These are phyloP conservation scores for Nicotiana tomentosiformis DNA, from an alignment of 257 asterid genomes.

Conservation along the genomic window DNA sequence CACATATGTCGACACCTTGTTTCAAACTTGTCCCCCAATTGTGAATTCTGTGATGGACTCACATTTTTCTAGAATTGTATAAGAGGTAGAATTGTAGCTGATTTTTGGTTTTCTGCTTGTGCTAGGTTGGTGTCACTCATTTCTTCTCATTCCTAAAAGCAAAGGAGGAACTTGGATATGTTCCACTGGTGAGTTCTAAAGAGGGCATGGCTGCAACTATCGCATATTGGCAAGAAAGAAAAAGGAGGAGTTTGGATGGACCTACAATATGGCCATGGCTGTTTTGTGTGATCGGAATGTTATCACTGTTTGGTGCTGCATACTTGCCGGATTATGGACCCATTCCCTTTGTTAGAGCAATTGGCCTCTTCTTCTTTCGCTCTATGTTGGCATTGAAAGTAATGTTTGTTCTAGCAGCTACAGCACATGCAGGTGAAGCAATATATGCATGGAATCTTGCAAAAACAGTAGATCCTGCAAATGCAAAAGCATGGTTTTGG, in stretches of 20 bases:
- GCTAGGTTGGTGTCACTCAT: slow-evolving; percentile 90
- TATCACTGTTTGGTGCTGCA: slow-evolving; percentile 55
- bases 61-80: not conserved
- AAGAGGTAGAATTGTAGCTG: not conserved
- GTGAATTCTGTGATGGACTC: not conserved
- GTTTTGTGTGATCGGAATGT: slow-evolving; percentile 53
- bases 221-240: slow-evolving; percentile 72
- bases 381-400: slow-evolving; percentile 32
- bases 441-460: slow-evolving; percentile 87
- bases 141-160: slow-evolving; percentile 87
- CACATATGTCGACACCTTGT: not conserved
- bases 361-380: slow-evolving; percentile 52
- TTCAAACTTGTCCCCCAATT: not conserved
- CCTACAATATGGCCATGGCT: slow-evolving; percentile 64
- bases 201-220: slow-evolving; percentile 82
- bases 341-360: slow-evolving; percentile 39
- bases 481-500: slow-evolving; percentile 87
- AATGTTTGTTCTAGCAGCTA: slow-evolving; percentile 34
- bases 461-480: slow-evolving; percentile 68
- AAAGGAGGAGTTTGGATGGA: slow-evolving; percentile 61
- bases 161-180: slow-evolving; percentile 78
- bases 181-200: slow-evolving; percentile 62
- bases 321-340: slow-evolving; percentile 74
- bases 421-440: slow-evolving; percentile 66
- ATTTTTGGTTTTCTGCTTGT: slow-evolving; percentile 7